Evolutionary conservation across 176 grass and related monocot genomes (phyloP), one percentile per base, ranked within the genome.

Genomic region (Eremochloa ophiuroides): DNA sequence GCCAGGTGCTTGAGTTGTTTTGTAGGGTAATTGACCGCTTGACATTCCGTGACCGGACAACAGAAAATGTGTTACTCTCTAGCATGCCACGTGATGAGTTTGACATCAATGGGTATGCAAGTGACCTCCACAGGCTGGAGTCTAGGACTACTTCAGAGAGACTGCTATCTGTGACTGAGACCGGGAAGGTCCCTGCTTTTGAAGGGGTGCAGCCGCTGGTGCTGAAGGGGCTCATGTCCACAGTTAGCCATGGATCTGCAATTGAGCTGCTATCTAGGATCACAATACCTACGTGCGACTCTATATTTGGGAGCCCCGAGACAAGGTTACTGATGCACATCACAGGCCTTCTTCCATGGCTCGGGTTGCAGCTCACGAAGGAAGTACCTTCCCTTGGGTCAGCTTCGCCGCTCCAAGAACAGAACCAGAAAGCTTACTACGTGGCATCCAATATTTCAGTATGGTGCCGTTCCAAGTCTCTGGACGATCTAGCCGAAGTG

Each of bases 81-180:
- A 98, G 95, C 84, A 95, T 94, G 88, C 95, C 95, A 34, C 92
- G 95, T 33, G 95, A 98, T 82, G 95, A 98, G 67, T 87, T 98
- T 25, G 95, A 98, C 53, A 82, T 80, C 40, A 87, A 77, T 83
- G 87, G 71, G 68, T 91, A 91, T 75, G 37, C 80, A 87, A 86
- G 84, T 10, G 90, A 98, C 27, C 78, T 98, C 82, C 86, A 91
- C 75, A 89, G 92, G 84, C 79, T 93, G 73, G 92, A 93, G 40
- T 86, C 77, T 1, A 89, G 85, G 62, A 90, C 84, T 72, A 77
- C 80, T 62, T 86, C 81, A 30, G 92, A 98, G 70, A 85, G 90
- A 50, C 77, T 91, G 46, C 67, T 90, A 23, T 77, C 84, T 74
- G 60, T 89, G n/a, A 86, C 79, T 0, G 95, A 95, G 80, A 87